phyloP scores from a whole-genome alignment of 805 yeast species.

The Candida loeiensis region DNA sequence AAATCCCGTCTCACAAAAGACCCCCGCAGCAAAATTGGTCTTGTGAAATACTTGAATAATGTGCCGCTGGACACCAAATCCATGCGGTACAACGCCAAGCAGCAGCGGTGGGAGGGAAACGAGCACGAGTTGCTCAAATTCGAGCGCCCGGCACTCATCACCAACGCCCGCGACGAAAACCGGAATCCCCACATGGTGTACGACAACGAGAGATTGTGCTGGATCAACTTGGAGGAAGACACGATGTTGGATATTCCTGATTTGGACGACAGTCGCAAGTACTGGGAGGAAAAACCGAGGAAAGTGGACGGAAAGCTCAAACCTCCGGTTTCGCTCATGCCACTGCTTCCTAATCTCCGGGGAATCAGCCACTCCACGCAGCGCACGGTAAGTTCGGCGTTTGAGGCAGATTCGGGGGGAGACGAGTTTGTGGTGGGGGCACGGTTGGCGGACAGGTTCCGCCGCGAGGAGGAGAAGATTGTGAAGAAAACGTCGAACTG shows the following conservation, averaged over 20 bases:
- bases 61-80: slow-evolving; percentile 18
- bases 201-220: slow-evolving; percentile 52
- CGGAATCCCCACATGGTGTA: slow-evolving; percentile 51
- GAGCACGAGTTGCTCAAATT: slow-evolving; percentile 54
- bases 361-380: slow-evolving; percentile 38
- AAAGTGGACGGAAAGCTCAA: not conserved
- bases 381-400: slow-evolving; percentile 30
- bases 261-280: slow-evolving; percentile 17
- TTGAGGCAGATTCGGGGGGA: slow-evolving; percentile 14
- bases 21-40: slow-evolving; percentile 23
- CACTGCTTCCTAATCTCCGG: slow-evolving; percentile 12
- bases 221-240: slow-evolving; percentile 50
- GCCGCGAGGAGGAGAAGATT: slow-evolving; percentile 35
- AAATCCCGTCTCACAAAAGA: slow-evolving; percentile 4
- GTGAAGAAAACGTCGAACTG: slow-evolving; percentile 34
- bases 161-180: slow-evolving; percentile 15
- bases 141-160: slow-evolving; percentile 45
- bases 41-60: slow-evolving; percentile 28
- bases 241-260: slow-evolving; percentile 51
- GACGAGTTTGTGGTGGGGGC: slow-evolving; percentile 27
- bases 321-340: slow-evolving; percentile 2
- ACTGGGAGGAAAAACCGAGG: not conserved
- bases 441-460: slow-evolving; percentile 28
- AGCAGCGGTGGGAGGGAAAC: slow-evolving; percentile 62
- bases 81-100: slow-evolving; percentile 53